Base-by-base conservation (phyloP, 2,329 filamentous ascomycete species). In the Colletotrichum tanaceti region DNA sequence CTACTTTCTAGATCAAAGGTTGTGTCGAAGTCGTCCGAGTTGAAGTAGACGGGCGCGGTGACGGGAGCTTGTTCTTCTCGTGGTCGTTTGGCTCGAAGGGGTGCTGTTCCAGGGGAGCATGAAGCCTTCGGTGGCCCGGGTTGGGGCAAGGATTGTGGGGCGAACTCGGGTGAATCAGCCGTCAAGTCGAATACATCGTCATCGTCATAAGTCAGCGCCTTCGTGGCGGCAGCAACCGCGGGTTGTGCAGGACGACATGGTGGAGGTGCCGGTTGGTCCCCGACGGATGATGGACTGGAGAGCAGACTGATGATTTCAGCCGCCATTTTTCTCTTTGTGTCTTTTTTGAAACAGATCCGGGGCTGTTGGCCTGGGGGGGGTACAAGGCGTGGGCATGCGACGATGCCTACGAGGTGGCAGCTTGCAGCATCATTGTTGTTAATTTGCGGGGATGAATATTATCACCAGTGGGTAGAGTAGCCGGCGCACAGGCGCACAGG, bases 1-100 rank as follows among this genome's bases (percentile, higher is more conserved):
- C 63, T 70, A 22, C 62, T 70, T 5, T 79, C 78, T 2, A 82
- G 66, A 10, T 81, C 78, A 5, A 78, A 75, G 0, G 79, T 82
- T 9, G 76, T 78, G 49, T 84, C 81, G 57, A 82, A 83, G 50
- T 84, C 82, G 55, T 81, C 79, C 0, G 77, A 79, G 13, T 79
- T 70, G 58, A 78, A 78, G n/a, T 78, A 67, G 32, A 79, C 75
- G 55, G 58, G 74, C 65, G 58, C 22, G 22, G 43, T 14, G 24
- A 39, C 9, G 18, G 35, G 4, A 14, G n/a, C 14, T 22, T 20
- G 46, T 35, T 59, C 63, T 1, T 70, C 67, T 35, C 64, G 57
- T 11, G 67, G 13, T 38, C 67, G 58, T 44, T 70, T 70, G 1
- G 46, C 24, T 2, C 38, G 58, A n/a, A n/a, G n/a, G 3, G 54